phyloP scores from a whole-genome alignment of 495 filamentous ascomycete genomes.

The Penicillium roqueforti region DNA sequence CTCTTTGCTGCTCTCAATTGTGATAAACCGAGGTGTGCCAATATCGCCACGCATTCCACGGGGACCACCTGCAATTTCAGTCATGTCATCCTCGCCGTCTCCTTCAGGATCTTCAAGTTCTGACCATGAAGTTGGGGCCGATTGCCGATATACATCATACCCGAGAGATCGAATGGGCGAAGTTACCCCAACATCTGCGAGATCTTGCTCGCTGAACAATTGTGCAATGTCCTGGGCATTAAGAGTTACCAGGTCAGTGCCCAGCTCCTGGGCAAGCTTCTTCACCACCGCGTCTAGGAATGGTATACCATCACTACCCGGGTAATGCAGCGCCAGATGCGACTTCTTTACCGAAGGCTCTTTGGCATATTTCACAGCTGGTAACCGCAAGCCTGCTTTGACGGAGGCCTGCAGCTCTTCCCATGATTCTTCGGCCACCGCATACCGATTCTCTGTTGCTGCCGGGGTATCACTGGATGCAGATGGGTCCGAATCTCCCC shows the following conservation, averaged over 20 bases:
- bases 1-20: conserved; percentile 36
- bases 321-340: conserved; percentile 63
- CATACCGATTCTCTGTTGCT: conserved; percentile 30
- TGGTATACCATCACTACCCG: conserved; percentile 51
- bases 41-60: conserved; percentile 21
- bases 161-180: conserved; percentile 55
- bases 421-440: conserved; percentile 37
- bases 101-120: conserved; percentile 37
- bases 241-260: conserved; percentile 73
- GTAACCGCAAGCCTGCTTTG: conserved; percentile 39
- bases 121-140: conserved; percentile 23
- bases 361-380: conserved; percentile 39
- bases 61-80: conserved; percentile 23
- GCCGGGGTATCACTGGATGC: conserved; percentile 8
- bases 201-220: conserved; percentile 68
- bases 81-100: conserved; percentile 41
- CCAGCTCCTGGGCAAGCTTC: conserved; percentile 52
- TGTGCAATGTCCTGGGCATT: conserved; percentile 77
- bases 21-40: conserved; percentile 34
- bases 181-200: conserved; percentile 35
- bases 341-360: conserved; percentile 54
- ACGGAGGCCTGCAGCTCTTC: conserved; percentile 39
- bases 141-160: conserved; percentile 54
- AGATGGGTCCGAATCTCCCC: conserved; percentile 24
- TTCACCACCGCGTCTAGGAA: conserved; percentile 58